Evolutionary conservation across 192 early-diverging fungal species (phyloP), one percentile per base, ranked within the genome.

Genomic region (Entomortierella beljakovae): DNA sequence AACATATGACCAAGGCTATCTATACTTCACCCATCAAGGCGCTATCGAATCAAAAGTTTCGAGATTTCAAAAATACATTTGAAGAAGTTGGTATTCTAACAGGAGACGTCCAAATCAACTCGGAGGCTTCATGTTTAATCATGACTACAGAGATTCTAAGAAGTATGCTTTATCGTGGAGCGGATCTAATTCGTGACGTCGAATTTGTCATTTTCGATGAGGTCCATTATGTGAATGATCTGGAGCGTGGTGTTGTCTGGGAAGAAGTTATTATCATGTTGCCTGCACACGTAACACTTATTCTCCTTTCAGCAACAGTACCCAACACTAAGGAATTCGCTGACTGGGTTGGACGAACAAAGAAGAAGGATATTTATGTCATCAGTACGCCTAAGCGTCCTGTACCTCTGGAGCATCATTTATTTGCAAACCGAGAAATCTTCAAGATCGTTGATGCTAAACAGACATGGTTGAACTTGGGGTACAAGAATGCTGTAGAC

Each of bases 181-280:
- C 98, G 5, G 97, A 98, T 81, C 80, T 98, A 43, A 92, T 99
- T 63, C 90, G 97, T 23, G 98, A 99, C 71, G 96, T 99, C 15
- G 98, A 99, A 82, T 99, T 96, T 92, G 98, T 99, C 1, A 95
- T 99, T 56, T 99, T 99, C 88, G 98, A 99, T 83, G 98, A 99
- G 83, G 94, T 96, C 50, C 98, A 99, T 70, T 99, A 99, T 80
- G 89, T 99, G 31, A 98, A 98, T 71, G 96, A 99, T 79, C 62
- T 91, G 10, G 98, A 93, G 92, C 83, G 92, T 68, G 98, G 98
- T 57, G 97, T 99, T 1, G 98, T 99, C 2, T 99, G 98, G 98
- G 98, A 99, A 83, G 98, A 99, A 81, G 96, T 98, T 31, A 99
- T 99, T 63, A 98, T 98, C 70, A 98, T 99, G 97, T 84, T 99